Conservation (phyloP, 2,329 filamentous ascomycete species). For the Thielaviopsis euricoi region DNA sequence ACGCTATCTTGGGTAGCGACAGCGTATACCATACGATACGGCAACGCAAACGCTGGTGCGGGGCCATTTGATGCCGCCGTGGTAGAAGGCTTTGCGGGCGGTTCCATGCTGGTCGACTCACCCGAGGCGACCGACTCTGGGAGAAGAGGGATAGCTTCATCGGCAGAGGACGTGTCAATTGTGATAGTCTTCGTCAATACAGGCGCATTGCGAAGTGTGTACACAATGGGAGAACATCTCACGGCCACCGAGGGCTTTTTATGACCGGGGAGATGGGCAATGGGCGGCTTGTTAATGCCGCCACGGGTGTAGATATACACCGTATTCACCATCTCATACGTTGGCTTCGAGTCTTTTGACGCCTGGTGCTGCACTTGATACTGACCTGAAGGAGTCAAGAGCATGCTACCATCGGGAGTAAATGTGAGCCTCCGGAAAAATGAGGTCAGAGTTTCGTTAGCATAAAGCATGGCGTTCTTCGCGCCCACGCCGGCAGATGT, state of each 20-base stretch:
- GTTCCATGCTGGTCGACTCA: slow-evolving; percentile 60
- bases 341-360: slow-evolving; percentile 51
- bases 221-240: slow-evolving; percentile 80
- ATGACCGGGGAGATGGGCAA: slow-evolving; percentile 87
- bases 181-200: slow-evolving; percentile 75
- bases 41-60: slow-evolving; percentile 61
- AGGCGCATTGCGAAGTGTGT: slow-evolving; percentile 54
- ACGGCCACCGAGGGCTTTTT: slow-evolving; percentile 97
- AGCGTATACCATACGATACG: slow-evolving; percentile 90
- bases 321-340: slow-evolving; percentile 84
- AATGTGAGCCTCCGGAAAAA: slow-evolving; percentile 93
- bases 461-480: slow-evolving; percentile 80
- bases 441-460: slow-evolving; percentile 90
- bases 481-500: slow-evolving; percentile 41
- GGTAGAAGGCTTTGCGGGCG: slow-evolving; percentile 49
- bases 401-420: slow-evolving; percentile 81
- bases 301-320: slow-evolving; percentile 97
- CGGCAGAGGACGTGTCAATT: slow-evolving; percentile 78
- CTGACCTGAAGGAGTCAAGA: slow-evolving; percentile 89
- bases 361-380: slow-evolving; percentile 65
- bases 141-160: slow-evolving; percentile 67
- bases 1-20: slow-evolving; percentile 95
- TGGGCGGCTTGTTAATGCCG: slow-evolving; percentile 89
- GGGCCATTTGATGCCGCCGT: slow-evolving; percentile 38
- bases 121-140: slow-evolving; percentile 38